phyloP scores from a whole-genome alignment of 2,329 filamentous ascomycete genomes.

The Colletotrichum liaoningense region DNA sequence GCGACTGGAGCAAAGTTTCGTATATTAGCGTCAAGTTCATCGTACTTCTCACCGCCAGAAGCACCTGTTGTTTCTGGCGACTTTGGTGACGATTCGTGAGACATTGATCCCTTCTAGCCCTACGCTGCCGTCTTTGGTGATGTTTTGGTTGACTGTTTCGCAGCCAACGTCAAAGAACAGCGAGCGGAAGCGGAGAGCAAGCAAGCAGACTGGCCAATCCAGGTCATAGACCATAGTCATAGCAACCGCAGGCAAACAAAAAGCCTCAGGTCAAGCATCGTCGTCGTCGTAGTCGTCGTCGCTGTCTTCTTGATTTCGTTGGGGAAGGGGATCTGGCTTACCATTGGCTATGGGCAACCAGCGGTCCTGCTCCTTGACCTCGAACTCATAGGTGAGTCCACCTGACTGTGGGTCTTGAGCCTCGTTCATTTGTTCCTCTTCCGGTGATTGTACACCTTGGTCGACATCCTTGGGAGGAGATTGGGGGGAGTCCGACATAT shows the following conservation, averaged over 20 bases:
- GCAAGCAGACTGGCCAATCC: background rate
- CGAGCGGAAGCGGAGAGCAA: slow-evolving; percentile 18
- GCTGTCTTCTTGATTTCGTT: slow-evolving; percentile 10
- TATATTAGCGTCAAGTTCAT: slow-evolving; percentile 88
- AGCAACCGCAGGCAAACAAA: slow-evolving; percentile 32
- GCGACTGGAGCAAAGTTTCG: slow-evolving; percentile 95
- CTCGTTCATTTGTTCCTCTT: slow-evolving; percentile 96
- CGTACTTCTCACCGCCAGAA: slow-evolving; percentile 60
- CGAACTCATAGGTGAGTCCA: slow-evolving; percentile 88
- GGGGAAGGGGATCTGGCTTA: slow-evolving; percentile 69
- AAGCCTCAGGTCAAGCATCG: slow-evolving; percentile 62
- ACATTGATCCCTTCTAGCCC: slow-evolving; percentile 60
- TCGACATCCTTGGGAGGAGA: slow-evolving; percentile 96
- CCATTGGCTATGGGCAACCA: slow-evolving; percentile 99
- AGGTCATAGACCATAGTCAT: slow-evolving; percentile 22
- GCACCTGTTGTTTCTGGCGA: slow-evolving; percentile 61
- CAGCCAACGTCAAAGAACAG: slow-evolving; percentile 27
- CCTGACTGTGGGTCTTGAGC: slow-evolving; percentile 80
- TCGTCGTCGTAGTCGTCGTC: background rate
- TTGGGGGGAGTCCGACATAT: slow-evolving; percentile 90
- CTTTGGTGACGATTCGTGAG: slow-evolving; percentile 66
- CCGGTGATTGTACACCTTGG: slow-evolving; percentile 90
- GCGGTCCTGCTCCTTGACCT: slow-evolving; percentile 99
- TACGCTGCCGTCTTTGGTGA: background rate
- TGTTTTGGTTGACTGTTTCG: background rate